Base-by-base conservation (phyloP, 164 flowering plant species). In the Kalanchoe fedtschenkoi region DNA sequence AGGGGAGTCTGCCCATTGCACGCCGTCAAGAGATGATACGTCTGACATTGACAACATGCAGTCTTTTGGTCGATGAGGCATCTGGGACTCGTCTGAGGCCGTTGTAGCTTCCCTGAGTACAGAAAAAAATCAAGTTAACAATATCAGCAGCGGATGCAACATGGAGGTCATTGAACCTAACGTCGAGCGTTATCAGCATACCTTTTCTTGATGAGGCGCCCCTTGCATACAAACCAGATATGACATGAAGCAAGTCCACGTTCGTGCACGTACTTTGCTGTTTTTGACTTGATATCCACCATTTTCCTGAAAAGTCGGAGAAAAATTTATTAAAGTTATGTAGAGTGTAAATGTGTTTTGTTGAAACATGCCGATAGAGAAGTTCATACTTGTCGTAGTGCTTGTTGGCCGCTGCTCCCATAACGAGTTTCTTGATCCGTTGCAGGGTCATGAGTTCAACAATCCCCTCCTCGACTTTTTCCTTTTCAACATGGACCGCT, bases 401-500 rank as follows among this genome's bases (percentile, higher is more conserved):
- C 51, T 46, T 64, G 34, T 70, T 71, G 8, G 77, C 76, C 43
- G 83, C 80, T 29, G 77, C 80, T 60, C 83, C 83, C 70, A 79
- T 77, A 16, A 79, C 83, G 66, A 80, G 81, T 53, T 61, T 68
- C 58, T 54, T 67, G 19, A 80, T 72, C 10, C 62, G 41, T 24
- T 67, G 64, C 44, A 58, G 66, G 34, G 62, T 28, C 47, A 77
- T 63, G n/a, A 75, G 68, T 63, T 80, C 70, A 30, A 80, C 73
- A 59, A 80, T 77, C 30, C 83, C 81, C 68, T 66, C 71, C 69
- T 78, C 91, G 35, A 84, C 60, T 60, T 57, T 64, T 33, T 78
- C 82, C 71, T 28, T 70, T 68, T 89, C 89, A 64, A 70, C 72
- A 58, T 65, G 57, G 16, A 72, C 41, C 39, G 75, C 82, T 71